phyloP scores from a whole-genome alignment of 176 grass and related monocot genomes.

The Carex scoparia region DNA sequence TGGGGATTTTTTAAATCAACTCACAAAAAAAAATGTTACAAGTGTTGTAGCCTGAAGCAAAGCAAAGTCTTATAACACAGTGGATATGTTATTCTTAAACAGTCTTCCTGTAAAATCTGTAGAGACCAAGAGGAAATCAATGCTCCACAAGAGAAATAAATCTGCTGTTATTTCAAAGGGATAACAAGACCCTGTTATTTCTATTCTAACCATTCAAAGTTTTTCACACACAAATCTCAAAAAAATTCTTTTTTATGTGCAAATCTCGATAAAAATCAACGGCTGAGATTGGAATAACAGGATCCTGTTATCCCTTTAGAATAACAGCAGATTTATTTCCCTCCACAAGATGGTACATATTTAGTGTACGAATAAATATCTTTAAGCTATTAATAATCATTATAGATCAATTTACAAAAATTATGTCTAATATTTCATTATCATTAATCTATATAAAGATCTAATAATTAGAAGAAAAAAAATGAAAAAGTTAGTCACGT shows the following conservation, averaged over 20 bases:
- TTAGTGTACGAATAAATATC: not conserved
- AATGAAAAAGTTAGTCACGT: no score
- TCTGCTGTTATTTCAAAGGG: no score
- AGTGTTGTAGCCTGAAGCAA: not conserved
- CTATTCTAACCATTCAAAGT: no score
- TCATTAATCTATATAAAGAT: not conserved
- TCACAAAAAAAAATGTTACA: not conserved
- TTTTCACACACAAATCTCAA: no score
- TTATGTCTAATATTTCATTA: not conserved
- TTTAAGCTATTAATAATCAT: not conserved
- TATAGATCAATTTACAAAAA: not conserved
- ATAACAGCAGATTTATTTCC: no score
- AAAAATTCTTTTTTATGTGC: no score
- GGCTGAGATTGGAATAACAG: no score
- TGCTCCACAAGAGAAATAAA: not conserved
- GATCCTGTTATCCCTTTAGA: no score
- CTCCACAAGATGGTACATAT: not conserved
- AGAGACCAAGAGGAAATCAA: not conserved
- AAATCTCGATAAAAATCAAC: no score
- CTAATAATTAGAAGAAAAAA: not conserved
- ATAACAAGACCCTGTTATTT: no score
- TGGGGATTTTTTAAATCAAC: not conserved
- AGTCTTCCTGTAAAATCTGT: not conserved
- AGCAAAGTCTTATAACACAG: not conserved
- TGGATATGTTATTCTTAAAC: not conserved